Conservation (phyloP, 2,329 filamentous ascomycete genomes). For the Trichoderma citrinoviride region DNA sequence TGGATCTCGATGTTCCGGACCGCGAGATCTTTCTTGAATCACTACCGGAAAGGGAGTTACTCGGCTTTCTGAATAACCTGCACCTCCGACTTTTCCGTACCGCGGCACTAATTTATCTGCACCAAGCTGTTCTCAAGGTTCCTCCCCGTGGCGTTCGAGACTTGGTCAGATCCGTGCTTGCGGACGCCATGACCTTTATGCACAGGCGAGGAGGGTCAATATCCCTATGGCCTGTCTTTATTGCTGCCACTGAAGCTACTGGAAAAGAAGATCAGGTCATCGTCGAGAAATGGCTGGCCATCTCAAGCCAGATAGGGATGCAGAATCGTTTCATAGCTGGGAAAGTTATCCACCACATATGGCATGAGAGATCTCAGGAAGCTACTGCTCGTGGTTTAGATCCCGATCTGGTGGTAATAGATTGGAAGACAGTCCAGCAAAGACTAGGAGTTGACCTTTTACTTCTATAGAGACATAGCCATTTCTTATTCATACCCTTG, state of each 20-base stretch:
- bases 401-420: not conserved
- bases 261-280: conserved; percentile 1
- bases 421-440: conserved; percentile 4
- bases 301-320: conserved; percentile 9
- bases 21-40: not conserved
- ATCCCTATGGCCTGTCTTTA: conserved; percentile 13
- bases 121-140: conserved; percentile 3
- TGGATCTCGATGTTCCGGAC: conserved; percentile 1
- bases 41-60: not conserved
- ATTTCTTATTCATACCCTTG: not conserved
- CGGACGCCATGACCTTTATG: conserved; percentile 5
- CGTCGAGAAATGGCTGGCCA: not conserved
- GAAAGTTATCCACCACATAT: not conserved
- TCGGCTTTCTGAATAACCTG: not conserved
- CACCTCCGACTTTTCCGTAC: conserved; percentile 9
- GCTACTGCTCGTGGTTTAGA: not conserved
- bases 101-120: conserved; percentile 6
- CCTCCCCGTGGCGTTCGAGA: not conserved
- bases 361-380: conserved; percentile 1
- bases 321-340: conserved; percentile 1
- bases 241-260: conserved; percentile 9
- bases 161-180: not conserved
- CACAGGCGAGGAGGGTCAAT: conserved; percentile 3
- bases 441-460: conserved; percentile 7
- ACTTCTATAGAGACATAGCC: not conserved